phyloP scores from a whole-genome alignment of 225 moss, liverwort and hornwort species.

The Pseudoscleropodium purum region DNA sequence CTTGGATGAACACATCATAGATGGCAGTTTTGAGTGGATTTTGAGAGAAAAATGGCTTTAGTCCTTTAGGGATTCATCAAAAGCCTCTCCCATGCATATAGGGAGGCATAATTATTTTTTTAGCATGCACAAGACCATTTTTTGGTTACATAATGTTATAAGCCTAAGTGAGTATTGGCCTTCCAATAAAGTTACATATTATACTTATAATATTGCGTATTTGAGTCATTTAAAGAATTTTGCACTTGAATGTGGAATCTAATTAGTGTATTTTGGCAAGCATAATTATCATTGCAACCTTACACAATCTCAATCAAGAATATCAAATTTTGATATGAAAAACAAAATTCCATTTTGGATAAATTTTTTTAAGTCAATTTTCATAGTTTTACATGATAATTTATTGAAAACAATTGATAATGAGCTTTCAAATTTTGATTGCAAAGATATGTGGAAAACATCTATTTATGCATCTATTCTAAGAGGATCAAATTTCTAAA shows the following conservation, averaged over 20 bases:
- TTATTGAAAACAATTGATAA: not conserved
- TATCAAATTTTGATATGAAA: not conserved
- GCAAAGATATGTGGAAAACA: accelerated
- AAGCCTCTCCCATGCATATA: not conserved
- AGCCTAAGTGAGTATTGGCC: accelerated
- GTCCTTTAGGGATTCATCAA: too few relatives aligned
- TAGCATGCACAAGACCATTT: not conserved
- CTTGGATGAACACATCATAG: too few relatives aligned
- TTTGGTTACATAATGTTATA: not conserved
- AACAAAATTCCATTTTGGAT: not conserved
- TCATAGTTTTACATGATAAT: not conserved
- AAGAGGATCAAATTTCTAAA: not conserved
- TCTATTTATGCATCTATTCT: accelerated
- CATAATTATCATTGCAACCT: not conserved
- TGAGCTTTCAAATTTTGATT: not conserved
- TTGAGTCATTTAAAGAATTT: not conserved
- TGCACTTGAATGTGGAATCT: too few relatives aligned
- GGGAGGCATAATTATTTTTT: too few relatives aligned
- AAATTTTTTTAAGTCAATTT: not conserved
- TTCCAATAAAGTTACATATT: not conserved
- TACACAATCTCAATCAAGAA: not conserved
- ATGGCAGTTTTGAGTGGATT: too few relatives aligned
- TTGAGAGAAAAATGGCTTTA: too few relatives aligned
- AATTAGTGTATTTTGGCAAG: not conserved
- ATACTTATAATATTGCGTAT: not conserved